Conservation (phyloP, 2,329 filamentous ascomycete species). For the Xylariaceae sp. region DNA sequence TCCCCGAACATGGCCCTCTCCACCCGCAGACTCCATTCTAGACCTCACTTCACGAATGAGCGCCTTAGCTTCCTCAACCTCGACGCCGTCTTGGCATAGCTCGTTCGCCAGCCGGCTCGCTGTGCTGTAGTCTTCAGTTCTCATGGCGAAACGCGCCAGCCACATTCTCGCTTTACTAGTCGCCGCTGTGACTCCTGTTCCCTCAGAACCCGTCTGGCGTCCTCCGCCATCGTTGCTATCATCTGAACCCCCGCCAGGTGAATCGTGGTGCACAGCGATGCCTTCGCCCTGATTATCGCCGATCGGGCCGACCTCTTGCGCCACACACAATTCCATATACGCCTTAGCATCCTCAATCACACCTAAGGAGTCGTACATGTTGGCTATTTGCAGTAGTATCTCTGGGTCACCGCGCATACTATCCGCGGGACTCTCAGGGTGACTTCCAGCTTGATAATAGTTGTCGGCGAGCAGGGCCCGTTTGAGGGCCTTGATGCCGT, state of each 20-base stretch:
- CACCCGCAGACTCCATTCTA: constrained; percentile 51
- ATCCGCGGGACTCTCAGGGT: constrained; percentile 43
- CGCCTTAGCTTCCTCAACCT: constrained; percentile 95
- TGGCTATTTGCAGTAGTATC: constrained; percentile 81
- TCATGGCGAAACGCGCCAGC: constrained; percentile 79
- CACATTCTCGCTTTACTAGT: constrained; percentile 92
- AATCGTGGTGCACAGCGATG: constrained; percentile 53
- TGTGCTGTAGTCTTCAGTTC: constrained; percentile 65
- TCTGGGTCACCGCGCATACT: constrained; percentile 68
- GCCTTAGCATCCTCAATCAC: constrained; percentile 75
- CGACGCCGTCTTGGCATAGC: constrained; percentile 89
- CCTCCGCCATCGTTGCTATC: constrained; percentile 35
- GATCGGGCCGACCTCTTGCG: constrained; percentile 71
- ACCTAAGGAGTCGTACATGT: constrained; percentile 76
- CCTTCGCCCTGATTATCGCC: constrained; percentile 44
- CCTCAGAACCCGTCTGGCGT: constrained; percentile 33
- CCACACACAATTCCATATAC: constrained; percentile 94
- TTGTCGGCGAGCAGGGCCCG: constrained; percentile 83
- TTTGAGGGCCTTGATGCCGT: constrained; percentile 93
- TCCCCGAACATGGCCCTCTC: constrained; percentile 5
- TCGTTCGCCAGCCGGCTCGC: constrained; percentile 82
- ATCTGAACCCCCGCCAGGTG: constrained; percentile 37
- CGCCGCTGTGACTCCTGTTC: constrained; percentile 82
- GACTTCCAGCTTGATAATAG: constrained; percentile 67
- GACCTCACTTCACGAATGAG: constrained; percentile 81